Conservation (phyloP, 345 rosid species). For the Melaleuca alternifolia region DNA sequence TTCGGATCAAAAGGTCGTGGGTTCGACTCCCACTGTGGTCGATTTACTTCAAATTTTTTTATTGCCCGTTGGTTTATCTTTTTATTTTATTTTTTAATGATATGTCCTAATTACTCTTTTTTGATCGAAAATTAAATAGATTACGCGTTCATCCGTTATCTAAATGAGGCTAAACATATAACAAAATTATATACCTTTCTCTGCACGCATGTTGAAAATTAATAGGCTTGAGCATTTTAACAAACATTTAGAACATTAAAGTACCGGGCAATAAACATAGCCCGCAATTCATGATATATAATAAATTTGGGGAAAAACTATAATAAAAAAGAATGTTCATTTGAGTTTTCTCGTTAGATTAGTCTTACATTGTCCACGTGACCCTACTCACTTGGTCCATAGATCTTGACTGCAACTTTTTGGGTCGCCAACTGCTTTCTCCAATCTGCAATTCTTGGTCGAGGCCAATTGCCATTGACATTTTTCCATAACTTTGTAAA, state of each 20-base stretch:
- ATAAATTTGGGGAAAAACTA: neutral
- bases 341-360: neutral
- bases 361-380: too few relatives aligned
- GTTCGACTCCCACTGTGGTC: slow-evolving; percentile 36
- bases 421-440: neutral
- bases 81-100: neutral
- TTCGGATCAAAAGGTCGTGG: slow-evolving; percentile 50
- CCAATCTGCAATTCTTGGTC: neutral
- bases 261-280: neutral
- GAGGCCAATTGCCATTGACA: neutral
- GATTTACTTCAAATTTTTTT: rapidly evolving
- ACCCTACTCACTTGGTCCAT: neutral
- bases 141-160: neutral
- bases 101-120: neutral
- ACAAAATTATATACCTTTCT: neutral
- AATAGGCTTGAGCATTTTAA: neutral
- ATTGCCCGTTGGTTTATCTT: neutral
- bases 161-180: neutral
- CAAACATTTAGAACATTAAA: neutral
- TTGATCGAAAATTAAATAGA: neutral
- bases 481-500: too few relatives aligned
- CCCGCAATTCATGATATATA: neutral
- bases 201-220: neutral
- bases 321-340: neutral
- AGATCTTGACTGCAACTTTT: neutral